Conservation (phyloP, 2,329 filamentous ascomycete genomes). For the Aspergillus aculeatinus region DNA sequence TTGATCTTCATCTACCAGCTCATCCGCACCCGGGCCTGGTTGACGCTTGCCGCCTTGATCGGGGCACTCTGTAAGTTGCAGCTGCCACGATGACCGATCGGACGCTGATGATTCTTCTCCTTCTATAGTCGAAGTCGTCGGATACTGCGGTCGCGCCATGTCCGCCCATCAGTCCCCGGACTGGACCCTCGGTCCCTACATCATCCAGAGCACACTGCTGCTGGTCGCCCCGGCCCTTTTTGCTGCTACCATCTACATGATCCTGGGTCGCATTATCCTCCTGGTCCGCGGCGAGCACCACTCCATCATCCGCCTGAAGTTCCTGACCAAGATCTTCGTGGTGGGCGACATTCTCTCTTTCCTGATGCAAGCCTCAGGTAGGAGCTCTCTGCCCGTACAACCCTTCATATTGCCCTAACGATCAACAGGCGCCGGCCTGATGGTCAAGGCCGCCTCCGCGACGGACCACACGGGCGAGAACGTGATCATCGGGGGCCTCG, state of each 20-base stretch:
- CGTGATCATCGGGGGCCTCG: conserved; percentile 19
- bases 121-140: conserved; percentile 10
- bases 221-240: conserved; percentile 51
- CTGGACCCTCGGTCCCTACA: conserved; percentile 11
- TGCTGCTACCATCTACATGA: conserved; percentile 52
- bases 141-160: conserved; percentile 12
- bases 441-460: conserved; percentile 12
- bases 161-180: conserved; percentile 8
- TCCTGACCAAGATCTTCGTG: conserved; percentile 51
- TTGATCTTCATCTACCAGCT: conserved; percentile 3
- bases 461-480: conserved; percentile 12
- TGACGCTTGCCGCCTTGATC: conserved; percentile 4
- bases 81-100: no score
- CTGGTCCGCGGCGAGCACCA: conserved; percentile 41
- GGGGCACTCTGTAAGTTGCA: background rate
- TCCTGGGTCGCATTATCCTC: conserved; percentile 46
- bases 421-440: background rate
- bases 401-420: background rate
- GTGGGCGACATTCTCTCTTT: conserved; percentile 50
- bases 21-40: conserved; percentile 2
- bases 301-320: conserved; percentile 44
- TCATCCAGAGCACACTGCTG: conserved; percentile 10
- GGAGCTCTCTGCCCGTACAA: no score
- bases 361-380: conserved; percentile 38
- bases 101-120: background rate